Evolutionary conservation across 306 rosid genomes (phyloP), one percentile per base, ranked within the genome.

Genomic region (Morella rubra): DNA sequence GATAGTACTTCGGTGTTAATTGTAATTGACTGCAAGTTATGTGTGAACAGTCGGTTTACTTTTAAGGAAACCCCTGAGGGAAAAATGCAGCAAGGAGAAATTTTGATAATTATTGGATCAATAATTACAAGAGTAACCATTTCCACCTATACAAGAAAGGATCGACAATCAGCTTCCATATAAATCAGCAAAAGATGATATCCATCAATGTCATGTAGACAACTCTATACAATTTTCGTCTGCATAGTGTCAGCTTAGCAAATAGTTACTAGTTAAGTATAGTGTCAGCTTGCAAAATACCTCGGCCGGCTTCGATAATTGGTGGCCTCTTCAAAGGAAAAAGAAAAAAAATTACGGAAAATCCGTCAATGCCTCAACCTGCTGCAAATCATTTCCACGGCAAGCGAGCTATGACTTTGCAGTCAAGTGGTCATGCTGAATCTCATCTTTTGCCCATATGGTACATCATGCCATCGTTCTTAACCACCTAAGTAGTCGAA

Each of bases 401-500:
- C 77, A 74, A 79, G 44, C 53, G 11, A 69, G 67, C 75, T 44
- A 62, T 72, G 73, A 70, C 67, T 60, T 55, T 82, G 11, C 67
- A 4, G 61, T 44, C 24, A 76, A 71, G 58, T 22, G 55, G 47
- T 51, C 24, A 12, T 44, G 53, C 53, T 53, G 74, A 67, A 75
- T 73, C 73, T 12, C 76, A 24, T 22, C 18, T 37, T 71, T 42
- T 71, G 69, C 65, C 68, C 49, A 27, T 44, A 62, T 19, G 50
- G 40, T n/a, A 52, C 46, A 78, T 93, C 92, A 89, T 58, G 97
- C 97, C 72, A 95, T 69, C 76, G 93, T 84, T 79, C 96, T 86
- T 3, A 92, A 87, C 98, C 97, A 95, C 73, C 92, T 82, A 52
- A 92, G 97, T 73, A 88, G 76, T 51, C 87, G 74, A 82, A 90